Evolutionary conservation across 2,329 filamentous ascomycete genomes (phyloP), one percentile per base, ranked within the genome.

Genomic region (Fusarium pseudonygamai): DNA sequence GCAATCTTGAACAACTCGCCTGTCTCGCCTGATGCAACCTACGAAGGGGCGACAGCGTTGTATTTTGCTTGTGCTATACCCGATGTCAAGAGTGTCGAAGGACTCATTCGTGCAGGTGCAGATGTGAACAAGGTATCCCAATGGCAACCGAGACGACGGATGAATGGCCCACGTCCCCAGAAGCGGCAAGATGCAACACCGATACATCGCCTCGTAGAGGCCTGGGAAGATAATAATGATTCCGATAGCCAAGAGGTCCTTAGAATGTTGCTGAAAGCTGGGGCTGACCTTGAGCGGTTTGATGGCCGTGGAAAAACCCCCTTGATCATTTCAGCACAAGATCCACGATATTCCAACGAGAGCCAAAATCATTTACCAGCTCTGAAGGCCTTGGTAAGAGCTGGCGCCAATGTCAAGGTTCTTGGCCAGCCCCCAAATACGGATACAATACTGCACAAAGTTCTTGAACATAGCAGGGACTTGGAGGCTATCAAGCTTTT

Each of bases 91-190:
- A 71, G 68, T 24, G 75, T 55, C 5, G 66, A 73, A 10, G 58
- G 49, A 1, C 71, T 77, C 9, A 58, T 77, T 39, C 60, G 52
- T 8, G 42, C 52, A 10, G 75, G 75, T 2, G 75, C 75, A 34
- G 61, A 77, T 56, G 64, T 65, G 15, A 36, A 32, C 1, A 69
- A 61, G 42, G 40, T 30, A 10, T 71, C 69, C 3, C 16, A 32
- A n/a, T 66, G 62, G 59, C n/a, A 16, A 16, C 45, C 58, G 5
- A 49, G 52, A 39, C 28, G 14, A 47, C 16, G 7, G 3, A 58
- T 43, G 14, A 12, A 24, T 28, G 37, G 49, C 18, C 26, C 3
- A 5, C 12, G 6, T 4, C 11, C 28, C 8, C 10, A 15, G 9
- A 34, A 22, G 24, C n/a, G 32, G 18, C 16, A 30, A n/a, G 16